Percentiles rank a stretch among this genome's conserved stretches.
phyloP scores from a whole-genome alignment of 768 basidiomycete species.

The Sarcomyxa edulis region DNA sequence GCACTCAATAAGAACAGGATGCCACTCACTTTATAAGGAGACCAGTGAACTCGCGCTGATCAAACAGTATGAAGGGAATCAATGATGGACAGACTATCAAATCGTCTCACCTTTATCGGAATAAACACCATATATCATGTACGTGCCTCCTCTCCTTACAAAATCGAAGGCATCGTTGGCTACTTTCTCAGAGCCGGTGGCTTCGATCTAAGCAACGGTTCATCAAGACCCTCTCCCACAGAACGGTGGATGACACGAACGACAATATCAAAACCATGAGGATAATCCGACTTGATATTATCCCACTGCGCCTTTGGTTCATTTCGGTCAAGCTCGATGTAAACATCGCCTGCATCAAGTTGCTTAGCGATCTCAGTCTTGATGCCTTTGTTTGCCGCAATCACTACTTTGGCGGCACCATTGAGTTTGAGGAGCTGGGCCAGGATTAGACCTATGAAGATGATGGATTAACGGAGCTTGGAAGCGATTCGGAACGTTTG shows the following conservation, averaged over 20 bases:
- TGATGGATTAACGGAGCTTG: background rate
- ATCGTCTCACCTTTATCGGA: conserved; percentile 62
- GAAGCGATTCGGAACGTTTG: conserved; percentile 8
- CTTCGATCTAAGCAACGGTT: conserved; percentile 38
- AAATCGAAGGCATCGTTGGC: conserved; percentile 73
- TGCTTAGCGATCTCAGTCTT: conserved; percentile 73
- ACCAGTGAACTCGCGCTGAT: conserved; percentile 67
- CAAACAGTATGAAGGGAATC: no score
- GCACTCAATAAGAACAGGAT: background rate
- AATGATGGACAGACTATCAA: no score
- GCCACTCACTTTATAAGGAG: conserved; percentile 62
- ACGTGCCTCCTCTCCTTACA: conserved; percentile 64
- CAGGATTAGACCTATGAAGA: conserved; percentile 47
- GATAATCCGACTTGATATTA: conserved; percentile 60
- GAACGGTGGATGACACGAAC: background rate
- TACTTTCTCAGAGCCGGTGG: conserved; percentile 67
- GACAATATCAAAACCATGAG: conserved; percentile 43
- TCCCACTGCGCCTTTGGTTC: conserved; percentile 65
- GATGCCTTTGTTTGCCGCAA: conserved; percentile 73
- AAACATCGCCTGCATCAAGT: conserved; percentile 66
- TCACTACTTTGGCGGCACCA: conserved; percentile 62
- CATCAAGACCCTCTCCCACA: background rate
- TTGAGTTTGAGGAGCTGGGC: conserved; percentile 75
- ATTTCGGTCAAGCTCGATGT: conserved; percentile 66
- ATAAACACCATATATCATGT: conserved; percentile 77